Base-by-base conservation (phyloP, 2,329 filamentous ascomycete genomes). In the Fusarium irregulare region DNA sequence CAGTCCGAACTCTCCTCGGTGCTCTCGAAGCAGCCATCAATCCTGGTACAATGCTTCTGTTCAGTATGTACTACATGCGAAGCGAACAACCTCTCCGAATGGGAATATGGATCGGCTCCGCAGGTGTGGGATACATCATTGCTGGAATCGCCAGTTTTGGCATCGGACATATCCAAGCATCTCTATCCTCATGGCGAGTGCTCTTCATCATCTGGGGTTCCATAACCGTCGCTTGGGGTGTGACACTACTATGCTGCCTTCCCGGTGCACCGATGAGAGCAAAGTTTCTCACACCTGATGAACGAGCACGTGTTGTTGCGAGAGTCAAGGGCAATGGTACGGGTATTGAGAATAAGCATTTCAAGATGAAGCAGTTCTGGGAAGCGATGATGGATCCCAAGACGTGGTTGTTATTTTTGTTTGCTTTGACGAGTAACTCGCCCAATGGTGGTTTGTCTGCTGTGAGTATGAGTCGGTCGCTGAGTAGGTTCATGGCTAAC, bases 361-460 rank as follows among this genome's bases (percentile, higher is more conserved):
- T 87, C 25, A 85, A 85, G 63, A 78, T 77, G 68, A 75, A 78
- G 13, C 85, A 86, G 64, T 81, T 87, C 27, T 76, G 78, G 14
- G 85, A 87, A 68, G 83, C 84, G 0, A 71, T 83, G 2, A 49
- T 75, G 6, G 88, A 90, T 68, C 82, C 86, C 0, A 89, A 90
- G 77, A 87, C 86, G 0, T 90, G 87, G 86, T 80, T 89, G 18
- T 72, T 89, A 7, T 87, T 88, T 60, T 66, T 88, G 1, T 81
- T 89, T 23, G 80, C 83, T 12, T 62, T 88, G 3, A 76, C 84
- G 2, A 84, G 81, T 11, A 83, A 86, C 72, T 87, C 88, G 3
- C 86, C 87, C 6, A 89, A 88, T 56, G 87, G 87, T 20, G 87
- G 87, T 0, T 25, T 73, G 1, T 69, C 64, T 2, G n/a, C n/a